Conservation (phyloP, 78 protist species). For the Chrysochromulina parva region DNA sequence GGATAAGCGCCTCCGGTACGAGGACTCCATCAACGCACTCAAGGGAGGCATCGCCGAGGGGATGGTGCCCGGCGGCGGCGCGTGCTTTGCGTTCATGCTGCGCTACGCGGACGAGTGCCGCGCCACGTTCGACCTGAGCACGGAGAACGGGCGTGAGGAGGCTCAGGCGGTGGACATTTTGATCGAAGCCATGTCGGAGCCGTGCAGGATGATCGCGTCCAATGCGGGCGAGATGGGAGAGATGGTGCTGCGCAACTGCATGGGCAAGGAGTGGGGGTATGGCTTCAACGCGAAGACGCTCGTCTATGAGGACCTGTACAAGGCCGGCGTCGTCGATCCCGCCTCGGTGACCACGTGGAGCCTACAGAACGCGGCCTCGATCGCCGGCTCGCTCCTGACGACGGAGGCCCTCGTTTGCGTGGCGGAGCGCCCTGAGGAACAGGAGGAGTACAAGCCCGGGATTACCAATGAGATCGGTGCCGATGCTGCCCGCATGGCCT, state of each 20-base stretch:
- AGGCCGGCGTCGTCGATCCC: constrained; percentile 24
- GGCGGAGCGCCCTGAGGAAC: too few species aligned
- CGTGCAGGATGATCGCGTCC: background rate
- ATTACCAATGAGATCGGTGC: too few species aligned
- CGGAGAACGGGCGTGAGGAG: constrained; percentile 2
- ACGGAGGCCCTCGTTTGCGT: background rate
- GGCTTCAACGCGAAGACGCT: constrained; percentile 35
- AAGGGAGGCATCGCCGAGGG: constrained; percentile 9
- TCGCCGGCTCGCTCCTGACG: constrained; percentile 6
- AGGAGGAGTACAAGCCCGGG: too few species aligned
- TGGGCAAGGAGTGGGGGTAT: background rate
- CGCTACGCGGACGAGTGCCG: background rate
- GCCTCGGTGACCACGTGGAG: constrained; percentile 9
- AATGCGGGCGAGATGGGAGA: constrained; percentile 14
- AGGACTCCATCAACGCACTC: constrained; percentile 30
- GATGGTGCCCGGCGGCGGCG: constrained; percentile 35
- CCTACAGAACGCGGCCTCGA: constrained; percentile 18
- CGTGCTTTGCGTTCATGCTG: background rate
- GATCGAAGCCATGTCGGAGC: background rate
- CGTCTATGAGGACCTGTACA: background rate
- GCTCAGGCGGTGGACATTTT: background rate
- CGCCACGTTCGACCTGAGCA: background rate
- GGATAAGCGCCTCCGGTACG: constrained; percentile 25
- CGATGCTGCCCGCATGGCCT: too few species aligned
- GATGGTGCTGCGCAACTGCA: background rate